These are phyloP conservation scores for Penicillium sp. DNA, from an alignment of 2,329 filamentous ascomycete species.

Conservation along the genomic window DNA sequence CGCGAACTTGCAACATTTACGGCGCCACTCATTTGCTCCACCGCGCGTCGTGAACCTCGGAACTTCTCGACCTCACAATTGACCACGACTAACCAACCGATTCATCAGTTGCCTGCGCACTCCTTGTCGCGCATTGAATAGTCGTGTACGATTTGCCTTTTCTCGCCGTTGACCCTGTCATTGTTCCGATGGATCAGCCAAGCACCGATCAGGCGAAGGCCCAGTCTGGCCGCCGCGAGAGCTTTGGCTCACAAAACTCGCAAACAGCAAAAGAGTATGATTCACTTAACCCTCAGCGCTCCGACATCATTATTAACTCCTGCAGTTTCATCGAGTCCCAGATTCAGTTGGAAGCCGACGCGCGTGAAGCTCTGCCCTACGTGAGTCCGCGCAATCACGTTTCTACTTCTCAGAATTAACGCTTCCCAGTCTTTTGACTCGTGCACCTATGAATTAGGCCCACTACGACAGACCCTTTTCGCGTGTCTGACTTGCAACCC, in stretches of 20 bases:
- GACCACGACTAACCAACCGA: no score
- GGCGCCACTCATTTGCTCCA: no score
- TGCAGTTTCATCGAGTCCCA: constrained; percentile 79
- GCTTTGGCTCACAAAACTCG: constrained; percentile 52
- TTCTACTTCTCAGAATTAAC: constrained; percentile 11
- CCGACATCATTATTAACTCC: constrained; percentile 2
- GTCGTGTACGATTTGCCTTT: no score
- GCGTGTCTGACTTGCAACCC: constrained; percentile 93
- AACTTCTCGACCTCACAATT: no score
- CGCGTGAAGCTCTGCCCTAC: constrained; percentile 89
- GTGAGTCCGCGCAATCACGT: constrained; percentile 48
- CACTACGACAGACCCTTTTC: constrained; percentile 81
- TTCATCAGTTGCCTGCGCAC: no score
- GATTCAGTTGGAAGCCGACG: constrained; percentile 86
- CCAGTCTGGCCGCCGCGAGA: constrained; percentile 30
- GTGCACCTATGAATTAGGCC: constrained; percentile 84
- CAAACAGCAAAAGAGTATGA: constrained; percentile 66
- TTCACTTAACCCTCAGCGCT: neutral
- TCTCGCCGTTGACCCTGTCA: no score
- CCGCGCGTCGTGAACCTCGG: no score
- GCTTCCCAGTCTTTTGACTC: constrained; percentile 72
- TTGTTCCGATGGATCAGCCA: constrained; percentile 27
- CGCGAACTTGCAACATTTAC: no score
- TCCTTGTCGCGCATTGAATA: no score
- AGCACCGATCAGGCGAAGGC: constrained; percentile 6